Conservation (phyloP, 306 rosid species). For the Glycyrrhiza uralensis region DNA sequence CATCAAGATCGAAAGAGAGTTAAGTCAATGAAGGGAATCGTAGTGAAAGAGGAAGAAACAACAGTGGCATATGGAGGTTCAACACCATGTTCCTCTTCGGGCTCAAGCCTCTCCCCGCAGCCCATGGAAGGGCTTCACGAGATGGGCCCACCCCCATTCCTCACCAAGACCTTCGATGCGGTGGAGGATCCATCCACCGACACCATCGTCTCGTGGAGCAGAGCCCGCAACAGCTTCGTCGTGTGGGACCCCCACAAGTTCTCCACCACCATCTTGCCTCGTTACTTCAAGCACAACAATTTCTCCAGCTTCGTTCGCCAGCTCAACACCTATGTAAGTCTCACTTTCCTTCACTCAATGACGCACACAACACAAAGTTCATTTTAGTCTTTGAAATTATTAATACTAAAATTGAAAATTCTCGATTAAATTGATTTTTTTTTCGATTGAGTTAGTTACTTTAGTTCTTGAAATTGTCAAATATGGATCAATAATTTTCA, state of each 20-base stretch:
- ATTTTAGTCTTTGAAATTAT: no score
- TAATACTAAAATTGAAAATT: no score
- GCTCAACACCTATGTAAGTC: constrained; percentile 95
- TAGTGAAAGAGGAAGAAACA: constrained; percentile 53
- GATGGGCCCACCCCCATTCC: constrained; percentile 87
- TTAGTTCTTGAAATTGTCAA: no score
- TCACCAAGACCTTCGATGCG: constrained; percentile 80
- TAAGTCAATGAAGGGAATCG: constrained; percentile 35
- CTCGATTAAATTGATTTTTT: no score
- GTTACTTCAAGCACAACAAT: constrained; percentile 83
- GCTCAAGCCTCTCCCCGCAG: constrained; percentile 46
- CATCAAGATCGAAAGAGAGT: no score
- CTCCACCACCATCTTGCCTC: constrained; percentile 74
- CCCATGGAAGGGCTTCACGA: constrained; percentile 85
- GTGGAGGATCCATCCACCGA: constrained; percentile 92
- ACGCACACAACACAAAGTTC: no score
- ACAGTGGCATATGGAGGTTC: constrained; percentile 32
- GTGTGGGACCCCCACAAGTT: constrained; percentile 82
- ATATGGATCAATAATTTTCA: no score
- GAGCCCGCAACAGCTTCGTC: constrained; percentile 81
- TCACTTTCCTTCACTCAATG: neutral
- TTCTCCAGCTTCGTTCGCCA: constrained; percentile 98
- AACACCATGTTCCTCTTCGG: constrained; percentile 47
- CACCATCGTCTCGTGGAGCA: constrained; percentile 82
- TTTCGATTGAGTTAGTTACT: no score